Evolutionary conservation across 2,329 filamentous ascomycete species (phyloP), one percentile per base, ranked within the genome.

Genomic region (Clonostachys byssicola): DNA sequence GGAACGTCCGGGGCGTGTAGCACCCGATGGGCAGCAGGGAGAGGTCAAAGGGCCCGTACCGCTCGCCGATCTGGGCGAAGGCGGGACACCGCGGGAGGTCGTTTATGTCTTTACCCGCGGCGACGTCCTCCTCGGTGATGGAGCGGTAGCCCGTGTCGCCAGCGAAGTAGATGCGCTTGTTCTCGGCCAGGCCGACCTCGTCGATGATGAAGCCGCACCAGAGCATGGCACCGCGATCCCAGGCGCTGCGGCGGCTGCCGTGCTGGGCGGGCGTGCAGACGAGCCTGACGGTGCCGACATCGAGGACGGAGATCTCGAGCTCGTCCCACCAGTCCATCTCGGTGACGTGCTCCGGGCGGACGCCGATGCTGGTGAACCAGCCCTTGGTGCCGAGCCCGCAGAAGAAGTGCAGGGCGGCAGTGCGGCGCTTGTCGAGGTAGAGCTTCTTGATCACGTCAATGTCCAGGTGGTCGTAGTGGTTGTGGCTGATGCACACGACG

Each of bases 271-370:
- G 90, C 6, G 94, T 73, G 54, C 87, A 92, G 81, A 81, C 39
- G 23, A 30, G 23, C 23, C 10, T 30, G 23, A 30, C 23, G 23
- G 23, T 30, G 23, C 23, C 23, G 23, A 30, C 23, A 52, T 54
- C 40, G 50, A 14, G 40, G 17, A 94, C 63, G 0, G 69, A 79
- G 13, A 94, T 62, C 43, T 90, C 81, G 4, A 80, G 74, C 49
- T 86, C 82, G 53, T 92, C 83, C 90, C 90, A 95, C 90, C 90
- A 95, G 66, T 95, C 90, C 60, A 95, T 62, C 66, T 95, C 90
- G 0, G 87, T 92, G 23, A 90, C 83, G 44, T 88, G 86, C 2
- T 75, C 50, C 5, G 23, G 23, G 23, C 23, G 23, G 44, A 94
- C 80, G 2, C 86, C 87, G 18, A 73, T 75, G 3, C 73, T 66